phyloP scores from a whole-genome alignment of 345 rosid genomes.

The Reutealis trisperma region DNA sequence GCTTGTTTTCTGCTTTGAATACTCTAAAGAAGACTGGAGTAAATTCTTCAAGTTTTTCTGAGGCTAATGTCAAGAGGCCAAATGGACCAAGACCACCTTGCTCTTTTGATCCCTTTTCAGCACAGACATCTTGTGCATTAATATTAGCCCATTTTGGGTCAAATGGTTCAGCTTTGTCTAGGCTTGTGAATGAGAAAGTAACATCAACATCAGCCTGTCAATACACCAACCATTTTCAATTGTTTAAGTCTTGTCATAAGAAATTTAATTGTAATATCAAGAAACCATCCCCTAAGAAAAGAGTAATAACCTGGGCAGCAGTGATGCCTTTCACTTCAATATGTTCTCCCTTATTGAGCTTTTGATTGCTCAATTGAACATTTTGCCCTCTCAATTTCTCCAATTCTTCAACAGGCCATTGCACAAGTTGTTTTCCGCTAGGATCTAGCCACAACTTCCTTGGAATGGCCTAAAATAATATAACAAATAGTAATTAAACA shows the following conservation, averaged over 20 bases:
- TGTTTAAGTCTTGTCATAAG: too few relatives aligned
- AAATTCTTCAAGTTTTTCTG: constrained; percentile 58
- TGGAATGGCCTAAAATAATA: constrained; percentile 48
- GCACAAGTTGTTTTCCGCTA: constrained; percentile 57
- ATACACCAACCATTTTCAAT: background rate
- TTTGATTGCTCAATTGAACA: constrained; percentile 33
- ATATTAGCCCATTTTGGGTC: constrained; percentile 48
- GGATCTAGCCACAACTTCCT: constrained; percentile 64
- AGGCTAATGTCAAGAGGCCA: constrained; percentile 75
- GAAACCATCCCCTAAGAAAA: background rate
- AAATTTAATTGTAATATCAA: too few relatives aligned
- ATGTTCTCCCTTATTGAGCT: constrained; percentile 43
- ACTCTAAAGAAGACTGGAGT: constrained; percentile 85
- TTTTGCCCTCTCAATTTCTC: constrained; percentile 45
- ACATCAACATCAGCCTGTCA: constrained; percentile 75
- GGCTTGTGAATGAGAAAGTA: constrained; percentile 48
- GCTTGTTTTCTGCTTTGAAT: constrained; percentile 45
- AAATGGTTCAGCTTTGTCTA: constrained; percentile 60
- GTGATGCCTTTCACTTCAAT: constrained; percentile 67
- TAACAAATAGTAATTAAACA: background rate
- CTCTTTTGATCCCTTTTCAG: constrained; percentile 42
- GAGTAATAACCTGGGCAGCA: constrained; percentile 55
- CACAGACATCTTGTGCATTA: constrained; percentile 56
- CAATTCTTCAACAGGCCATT: constrained; percentile 77
- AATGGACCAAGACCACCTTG: constrained; percentile 82